A percentile compares a stretch with the other conserved stretches of the same genome.
These are phyloP conservation scores for Candida hungchunana DNA, from an alignment of 805 yeast genomes.

Conservation along the genomic window DNA sequence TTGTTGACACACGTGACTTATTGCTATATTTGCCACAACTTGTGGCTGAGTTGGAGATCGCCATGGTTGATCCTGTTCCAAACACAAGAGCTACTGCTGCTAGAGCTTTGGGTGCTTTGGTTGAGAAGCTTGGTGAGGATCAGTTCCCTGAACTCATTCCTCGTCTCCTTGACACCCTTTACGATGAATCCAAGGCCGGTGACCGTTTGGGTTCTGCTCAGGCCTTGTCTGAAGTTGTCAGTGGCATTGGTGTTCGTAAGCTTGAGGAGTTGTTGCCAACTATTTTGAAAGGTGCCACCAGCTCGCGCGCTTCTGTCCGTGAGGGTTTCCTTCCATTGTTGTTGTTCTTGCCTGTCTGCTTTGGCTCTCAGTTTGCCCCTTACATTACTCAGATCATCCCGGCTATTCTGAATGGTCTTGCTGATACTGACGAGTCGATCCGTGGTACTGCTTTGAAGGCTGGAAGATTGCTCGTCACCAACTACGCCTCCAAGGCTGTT, in stretches of 20 bases:
- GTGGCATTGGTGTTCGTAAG: constrained; percentile 84
- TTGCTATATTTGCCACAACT: constrained; percentile 76
- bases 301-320: constrained; percentile 66
- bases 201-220: constrained; percentile 97
- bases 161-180: constrained; percentile 66
- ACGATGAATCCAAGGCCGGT: constrained; percentile 76
- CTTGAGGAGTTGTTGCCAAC: constrained; percentile 85
- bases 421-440: constrained; percentile 82
- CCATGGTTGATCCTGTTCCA: constrained; percentile 99
- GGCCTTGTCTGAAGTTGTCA: constrained; percentile 88
- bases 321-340: constrained; percentile 91
- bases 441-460: constrained; percentile 89
- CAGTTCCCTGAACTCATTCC: constrained; percentile 90
- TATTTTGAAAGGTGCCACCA: constrained; percentile 67
- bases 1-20: constrained; percentile 85
- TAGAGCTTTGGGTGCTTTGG: constrained; percentile 92
- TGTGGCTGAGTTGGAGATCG: constrained; percentile 78
- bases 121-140: constrained; percentile 94
- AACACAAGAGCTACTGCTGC: constrained; percentile 96
- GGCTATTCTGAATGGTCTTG: constrained; percentile 87
- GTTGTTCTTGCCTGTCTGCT: constrained; percentile 88
- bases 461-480: constrained; percentile 85
- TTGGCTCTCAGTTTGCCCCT: constrained; percentile 88
- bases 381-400: constrained; percentile 82
- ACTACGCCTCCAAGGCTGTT: constrained; percentile 88